Evolutionary conservation across 2,329 filamentous ascomycete genomes (phyloP).

Genomic region (Penicillium italicum): DNA sequence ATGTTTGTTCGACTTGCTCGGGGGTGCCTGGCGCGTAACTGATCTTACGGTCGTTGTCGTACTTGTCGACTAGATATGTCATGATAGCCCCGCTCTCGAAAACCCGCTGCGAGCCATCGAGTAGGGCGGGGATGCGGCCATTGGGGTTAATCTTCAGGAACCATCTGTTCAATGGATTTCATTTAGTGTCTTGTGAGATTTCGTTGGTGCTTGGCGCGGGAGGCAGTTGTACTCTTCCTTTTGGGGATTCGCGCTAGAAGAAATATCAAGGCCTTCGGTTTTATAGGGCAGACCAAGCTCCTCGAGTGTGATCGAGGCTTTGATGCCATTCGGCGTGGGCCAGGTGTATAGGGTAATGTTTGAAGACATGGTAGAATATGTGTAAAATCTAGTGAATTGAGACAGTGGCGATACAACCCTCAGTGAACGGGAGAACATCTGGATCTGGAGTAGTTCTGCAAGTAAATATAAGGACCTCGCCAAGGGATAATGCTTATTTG

Average conservation of each 20-base stretch:
- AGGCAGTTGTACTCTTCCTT: conserved; percentile 34
- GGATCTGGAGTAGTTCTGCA: no score
- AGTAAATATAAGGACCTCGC: neutral
- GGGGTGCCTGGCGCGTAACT: conserved; percentile 43
- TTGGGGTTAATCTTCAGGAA: conserved; percentile 50
- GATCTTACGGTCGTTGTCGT: conserved; percentile 44
- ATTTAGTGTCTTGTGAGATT: neutral
- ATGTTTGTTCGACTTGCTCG: conserved; percentile 45
- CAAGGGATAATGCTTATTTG: neutral
- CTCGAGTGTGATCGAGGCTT: conserved; percentile 38
- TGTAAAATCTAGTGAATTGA: conserved; percentile 1
- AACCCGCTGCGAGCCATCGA: conserved; percentile 39
- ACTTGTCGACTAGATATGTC: conserved; percentile 45
- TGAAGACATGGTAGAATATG: conserved; percentile 22
- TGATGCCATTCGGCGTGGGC: conserved; percentile 35
- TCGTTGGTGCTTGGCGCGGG: no score
- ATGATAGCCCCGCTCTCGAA: conserved; percentile 49
- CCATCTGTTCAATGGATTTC: conserved; percentile 28
- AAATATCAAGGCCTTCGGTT: conserved; percentile 40
- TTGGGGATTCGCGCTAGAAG: conserved; percentile 42
- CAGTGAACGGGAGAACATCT: conserved; percentile 1
- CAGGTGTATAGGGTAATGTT: conserved; percentile 33
- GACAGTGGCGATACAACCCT: conserved; percentile 11
- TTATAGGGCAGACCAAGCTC: conserved; percentile 37
- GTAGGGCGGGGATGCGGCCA: conserved; percentile 47